phyloP scores from a whole-genome alignment of 208 protist genomes.

The Leishmania amazonensis region DNA sequence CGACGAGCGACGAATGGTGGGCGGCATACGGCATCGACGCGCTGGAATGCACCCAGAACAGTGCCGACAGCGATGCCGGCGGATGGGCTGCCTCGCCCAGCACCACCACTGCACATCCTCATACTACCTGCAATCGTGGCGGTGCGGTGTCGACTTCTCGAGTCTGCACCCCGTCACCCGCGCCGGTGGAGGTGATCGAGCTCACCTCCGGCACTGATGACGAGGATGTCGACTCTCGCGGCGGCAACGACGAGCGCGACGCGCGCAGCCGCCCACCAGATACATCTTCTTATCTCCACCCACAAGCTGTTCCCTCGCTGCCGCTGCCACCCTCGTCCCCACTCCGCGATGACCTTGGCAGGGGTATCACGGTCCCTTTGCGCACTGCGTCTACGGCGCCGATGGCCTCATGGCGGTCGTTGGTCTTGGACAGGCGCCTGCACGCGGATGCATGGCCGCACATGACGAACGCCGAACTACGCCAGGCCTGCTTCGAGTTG shows the following conservation, averaged over 20 bases:
- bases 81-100: neutral
- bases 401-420: neutral
- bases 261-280: neutral
- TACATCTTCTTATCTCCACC: neutral
- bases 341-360: neutral
- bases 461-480: slow-evolving; percentile 32
- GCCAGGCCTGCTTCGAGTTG: slow-evolving; percentile 15
- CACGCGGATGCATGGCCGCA: slow-evolving; percentile 10
- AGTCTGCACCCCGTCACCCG: neutral
- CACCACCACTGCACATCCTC: neutral
- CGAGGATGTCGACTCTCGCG: neutral
- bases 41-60: slow-evolving; percentile 31
- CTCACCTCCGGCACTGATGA: neutral
- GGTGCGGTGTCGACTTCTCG: too few species aligned
- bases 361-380: neutral
- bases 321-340: neutral
- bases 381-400: neutral
- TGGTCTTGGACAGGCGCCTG: neutral
- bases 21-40: slow-evolving; percentile 42
- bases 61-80: neutral
- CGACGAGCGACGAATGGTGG: slow-evolving; percentile 27
- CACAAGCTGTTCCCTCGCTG: neutral
- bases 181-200: slow-evolving; percentile 22
- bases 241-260: neutral
- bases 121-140: neutral